Evolutionary conservation across 2,329 filamentous ascomycete genomes (phyloP), one percentile per base, ranked within the genome.

Genomic region (Allantophomopsis lycopodina): DNA sequence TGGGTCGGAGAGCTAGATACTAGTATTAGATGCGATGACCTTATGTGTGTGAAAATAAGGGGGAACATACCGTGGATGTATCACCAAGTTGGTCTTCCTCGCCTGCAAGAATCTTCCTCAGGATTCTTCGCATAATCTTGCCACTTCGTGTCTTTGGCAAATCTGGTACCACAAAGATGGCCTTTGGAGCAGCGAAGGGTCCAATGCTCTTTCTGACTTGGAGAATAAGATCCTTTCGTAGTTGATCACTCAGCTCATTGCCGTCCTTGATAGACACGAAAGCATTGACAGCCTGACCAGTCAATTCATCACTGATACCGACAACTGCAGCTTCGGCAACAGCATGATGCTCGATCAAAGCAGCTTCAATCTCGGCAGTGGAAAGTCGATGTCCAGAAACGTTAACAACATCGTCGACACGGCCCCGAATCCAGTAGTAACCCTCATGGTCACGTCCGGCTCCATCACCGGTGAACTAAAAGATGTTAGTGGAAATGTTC

Each of bases 381-480:
- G 89, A 96, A 46, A 98, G 72, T 60, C 91, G 82, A 63, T 98
- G 91, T 20, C 91, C 91, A 51, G 83, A 91, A 46, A 98, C 91
- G 62, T 98, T 98, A 60, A 98, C 89, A 34, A 98, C 91, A 55
- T 98, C 91, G 57, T 98, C 91, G 39, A 98, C 91, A 61, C 91
- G 87, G 48, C 91, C 91, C 46, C 91, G 85, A 60, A 98, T 98
- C 91, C 91, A 98, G 76, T 96, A 98, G 71, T 95, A 98, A 42
- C 91, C 91, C 55, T 98, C 91, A 63, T 94, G 83, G 60, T 98
- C 91, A 57, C 91, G 84, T 44, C 84, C 91, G 41, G 91, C 91
- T 57, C 91, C 91, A 57, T 98, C 91, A 42, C 85, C 85, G 13
- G 85, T 91, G 66, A 91, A 93, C 79, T 85, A 49, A 10, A 33